phyloP scores from a whole-genome alignment of 2,329 filamentous ascomycete genomes.

The Alternaria burnsii region DNA sequence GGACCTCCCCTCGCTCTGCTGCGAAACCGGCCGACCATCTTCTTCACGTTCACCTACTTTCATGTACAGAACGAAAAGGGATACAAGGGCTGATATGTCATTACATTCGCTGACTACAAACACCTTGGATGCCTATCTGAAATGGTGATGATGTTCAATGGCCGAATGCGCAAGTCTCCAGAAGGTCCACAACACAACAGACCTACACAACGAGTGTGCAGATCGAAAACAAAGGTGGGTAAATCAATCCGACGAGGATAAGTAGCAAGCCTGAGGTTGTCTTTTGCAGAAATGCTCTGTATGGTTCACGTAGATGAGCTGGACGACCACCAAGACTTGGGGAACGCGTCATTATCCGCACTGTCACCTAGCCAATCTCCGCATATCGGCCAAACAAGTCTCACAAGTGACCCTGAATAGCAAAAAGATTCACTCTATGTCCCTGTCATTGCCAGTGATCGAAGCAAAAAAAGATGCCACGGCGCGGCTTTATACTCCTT shows the following conservation, averaged over 20 bases:
- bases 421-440: neutral
- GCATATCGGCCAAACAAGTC: neutral
- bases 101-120: neutral
- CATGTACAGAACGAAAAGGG: no score
- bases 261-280: no score
- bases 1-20: neutral
- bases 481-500: neutral
- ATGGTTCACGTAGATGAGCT: neutral
- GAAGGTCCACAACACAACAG: neutral
- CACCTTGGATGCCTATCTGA: neutral
- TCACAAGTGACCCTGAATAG: neutral
- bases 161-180: neutral
- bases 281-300: no score
- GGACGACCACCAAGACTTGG: neutral
- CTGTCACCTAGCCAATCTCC: constrained; percentile 2
- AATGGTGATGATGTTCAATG: neutral
- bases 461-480: constrained; percentile 1
- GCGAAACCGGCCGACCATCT: neutral
- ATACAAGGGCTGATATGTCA: neutral
- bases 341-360: neutral
- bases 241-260: neutral
- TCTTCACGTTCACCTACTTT: neutral
- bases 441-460: neutral
- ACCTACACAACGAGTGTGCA: neutral
- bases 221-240: neutral